phyloP scores from a whole-genome alignment of 192 early-diverging fungal species.

The Entomortierella parvispora region DNA sequence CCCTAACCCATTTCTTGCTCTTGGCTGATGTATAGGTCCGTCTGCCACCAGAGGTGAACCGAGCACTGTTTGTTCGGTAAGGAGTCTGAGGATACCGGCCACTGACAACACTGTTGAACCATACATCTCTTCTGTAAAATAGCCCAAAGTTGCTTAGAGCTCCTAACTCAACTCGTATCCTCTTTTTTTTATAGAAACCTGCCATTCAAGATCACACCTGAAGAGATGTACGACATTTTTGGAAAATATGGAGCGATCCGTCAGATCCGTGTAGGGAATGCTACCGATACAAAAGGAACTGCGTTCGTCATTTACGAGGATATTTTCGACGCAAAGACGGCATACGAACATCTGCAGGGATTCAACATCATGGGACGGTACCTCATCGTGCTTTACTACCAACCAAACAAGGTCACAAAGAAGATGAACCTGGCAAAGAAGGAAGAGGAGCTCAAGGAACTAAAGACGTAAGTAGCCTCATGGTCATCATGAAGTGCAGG shows the following conservation, averaged over 20 bases:
- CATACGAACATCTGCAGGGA: constrained; percentile 94
- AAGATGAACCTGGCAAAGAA: constrained; percentile 83
- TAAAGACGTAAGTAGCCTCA: constrained; percentile 76
- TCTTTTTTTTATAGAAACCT: constrained; percentile 71
- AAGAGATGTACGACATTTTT: constrained; percentile 99
- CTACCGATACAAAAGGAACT: constrained; percentile 89
- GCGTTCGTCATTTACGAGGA: constrained; percentile 99
- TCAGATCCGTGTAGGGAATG: constrained; percentile 89
- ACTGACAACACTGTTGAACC: no score
- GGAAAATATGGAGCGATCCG: constrained; percentile 95
- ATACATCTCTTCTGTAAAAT: no score
- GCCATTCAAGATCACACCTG: constrained; percentile 95
- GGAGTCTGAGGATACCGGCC: neutral
- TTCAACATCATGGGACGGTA: constrained; percentile 98
- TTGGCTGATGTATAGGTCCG: constrained; percentile 61
- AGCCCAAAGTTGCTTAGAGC: no score
- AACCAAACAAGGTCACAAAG: constrained; percentile 81
- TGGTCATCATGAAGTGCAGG: no score
- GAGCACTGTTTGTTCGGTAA: constrained; percentile 89
- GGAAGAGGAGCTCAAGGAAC: constrained; percentile 76
- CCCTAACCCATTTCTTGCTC: neutral
- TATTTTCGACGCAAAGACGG: constrained; percentile 97
- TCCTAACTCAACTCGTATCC: no score
- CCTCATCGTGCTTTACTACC: constrained; percentile 93
- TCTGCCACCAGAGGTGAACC: constrained; percentile 94